These are phyloP conservation scores for Rubroshorea leprosula DNA, from an alignment of 345 rosid genomes.

Conservation along the genomic window DNA sequence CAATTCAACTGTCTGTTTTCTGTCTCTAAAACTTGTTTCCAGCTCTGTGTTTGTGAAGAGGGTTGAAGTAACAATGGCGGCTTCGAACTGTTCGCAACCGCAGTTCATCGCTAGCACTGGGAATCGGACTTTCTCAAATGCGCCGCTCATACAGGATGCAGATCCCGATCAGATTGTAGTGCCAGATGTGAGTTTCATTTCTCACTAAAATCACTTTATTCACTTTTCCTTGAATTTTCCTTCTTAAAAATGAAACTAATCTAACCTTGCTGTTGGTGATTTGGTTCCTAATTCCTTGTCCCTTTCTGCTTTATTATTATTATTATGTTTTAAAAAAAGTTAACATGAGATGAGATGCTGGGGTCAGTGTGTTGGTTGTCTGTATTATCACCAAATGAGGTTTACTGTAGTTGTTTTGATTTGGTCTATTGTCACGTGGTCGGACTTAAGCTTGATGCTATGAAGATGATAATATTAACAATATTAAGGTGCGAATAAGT, in stretches of 20 bases:
- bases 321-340: too few relatives aligned
- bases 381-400: neutral
- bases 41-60: too few relatives aligned
- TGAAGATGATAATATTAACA: too few relatives aligned
- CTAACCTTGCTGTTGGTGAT: neutral
- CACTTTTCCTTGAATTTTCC: neutral
- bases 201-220: neutral
- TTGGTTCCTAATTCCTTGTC: neutral
- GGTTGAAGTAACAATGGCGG: slow-evolving; percentile 24
- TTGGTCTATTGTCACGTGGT: neutral
- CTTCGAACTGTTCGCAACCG: slow-evolving; percentile 40
- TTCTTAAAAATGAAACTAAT: neutral
- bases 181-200: slow-evolving; percentile 50
- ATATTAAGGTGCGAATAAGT: too few relatives aligned
- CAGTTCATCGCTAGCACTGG: slow-evolving; percentile 79
- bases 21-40: too few relatives aligned
- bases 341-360: neutral
- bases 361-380: neutral
- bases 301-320: neutral
- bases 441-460: neutral
- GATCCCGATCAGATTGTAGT: slow-evolving; percentile 64
- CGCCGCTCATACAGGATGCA: slow-evolving; percentile 56
- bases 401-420: too few relatives aligned
- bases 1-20: too few relatives aligned
- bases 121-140: slow-evolving; percentile 47